Percentiles rank a stretch among this genome's conserved stretches.
Conservation (phyloP, 2,329 filamentous ascomycete genomes). For the Alternaria gaisen region DNA sequence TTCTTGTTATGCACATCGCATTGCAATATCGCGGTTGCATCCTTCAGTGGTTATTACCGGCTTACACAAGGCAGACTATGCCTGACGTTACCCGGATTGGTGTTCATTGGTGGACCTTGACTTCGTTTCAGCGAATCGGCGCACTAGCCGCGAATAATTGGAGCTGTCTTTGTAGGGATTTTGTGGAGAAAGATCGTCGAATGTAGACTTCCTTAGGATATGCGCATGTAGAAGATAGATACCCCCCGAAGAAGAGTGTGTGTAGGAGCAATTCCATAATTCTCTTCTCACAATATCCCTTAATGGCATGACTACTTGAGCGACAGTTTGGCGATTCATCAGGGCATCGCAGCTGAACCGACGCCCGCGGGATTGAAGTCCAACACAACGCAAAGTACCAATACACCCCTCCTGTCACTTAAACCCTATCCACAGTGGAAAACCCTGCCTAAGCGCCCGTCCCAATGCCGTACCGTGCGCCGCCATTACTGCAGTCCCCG, state of each 20-base stretch:
- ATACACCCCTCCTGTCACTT: not conserved
- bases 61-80: slow-evolving; percentile 2
- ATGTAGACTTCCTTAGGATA: not conserved
- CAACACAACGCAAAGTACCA: slow-evolving; percentile 2
- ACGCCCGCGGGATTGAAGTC: not conserved
- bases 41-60: slow-evolving; percentile 3
- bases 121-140: slow-evolving; percentile 9
- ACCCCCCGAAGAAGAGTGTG: slow-evolving; percentile 1
- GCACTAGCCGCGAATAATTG: slow-evolving; percentile 4
- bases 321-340: not conserved
- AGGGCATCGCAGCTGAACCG: not conserved
- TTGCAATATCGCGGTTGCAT: slow-evolving; percentile 3
- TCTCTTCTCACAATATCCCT: not conserved
- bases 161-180: slow-evolving; percentile 5
- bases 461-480: slow-evolving; percentile 6
- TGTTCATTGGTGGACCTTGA: slow-evolving; percentile 9
- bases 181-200: not conserved
- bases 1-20: not conserved
- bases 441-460: slow-evolving; percentile 17
- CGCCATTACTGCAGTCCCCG: not conserved
- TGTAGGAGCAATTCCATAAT: not conserved
- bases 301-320: not conserved
- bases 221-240: slow-evolving; percentile 15
- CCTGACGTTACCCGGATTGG: slow-evolving; percentile 6
- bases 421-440: not conserved